Evolutionary conservation across 192 early-diverging fungal species (phyloP).

Genomic region (Coemansia sp.): DNA sequence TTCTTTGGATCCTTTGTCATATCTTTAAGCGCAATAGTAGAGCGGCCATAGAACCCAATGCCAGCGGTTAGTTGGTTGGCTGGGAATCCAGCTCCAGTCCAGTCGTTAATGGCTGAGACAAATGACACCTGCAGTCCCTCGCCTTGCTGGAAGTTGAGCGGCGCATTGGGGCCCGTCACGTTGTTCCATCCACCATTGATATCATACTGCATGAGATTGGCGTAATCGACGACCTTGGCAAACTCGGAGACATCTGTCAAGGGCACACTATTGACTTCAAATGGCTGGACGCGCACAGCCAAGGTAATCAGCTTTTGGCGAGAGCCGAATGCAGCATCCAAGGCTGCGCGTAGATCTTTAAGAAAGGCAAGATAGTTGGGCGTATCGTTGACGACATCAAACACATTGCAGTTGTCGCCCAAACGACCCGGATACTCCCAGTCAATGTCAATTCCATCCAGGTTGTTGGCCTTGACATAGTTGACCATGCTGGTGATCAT

Average conservation of each 20-base stretch:
- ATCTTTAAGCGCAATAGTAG: conserved; percentile 44
- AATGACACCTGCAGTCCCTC: conserved; percentile 45
- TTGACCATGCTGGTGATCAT: conserved; percentile 51
- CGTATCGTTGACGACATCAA: conserved; percentile 60
- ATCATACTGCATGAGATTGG: conserved; percentile 74
- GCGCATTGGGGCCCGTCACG: conserved; percentile 62
- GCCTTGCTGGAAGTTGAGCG: conserved; percentile 45
- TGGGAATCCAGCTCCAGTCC: conserved; percentile 61
- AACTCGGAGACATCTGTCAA: conserved; percentile 58
- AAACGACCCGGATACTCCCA: conserved; percentile 69
- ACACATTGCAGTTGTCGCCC: conserved; percentile 41
- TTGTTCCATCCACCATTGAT: conserved; percentile 58
- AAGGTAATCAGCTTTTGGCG: conserved; percentile 61
- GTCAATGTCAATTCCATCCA: conserved; percentile 75
- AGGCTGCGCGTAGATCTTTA: conserved; percentile 52
- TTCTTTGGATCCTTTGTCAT: conserved; percentile 54
- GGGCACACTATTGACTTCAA: conserved; percentile 51
- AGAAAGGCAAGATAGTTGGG: conserved; percentile 64
- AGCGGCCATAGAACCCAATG: conserved; percentile 62
- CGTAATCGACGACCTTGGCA: conserved; percentile 61
- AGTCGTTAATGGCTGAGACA: conserved; percentile 50
- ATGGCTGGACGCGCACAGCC: conserved; percentile 63
- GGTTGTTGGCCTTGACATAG: conserved; percentile 43
- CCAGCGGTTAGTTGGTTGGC: conserved; percentile 61
- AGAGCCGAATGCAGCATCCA: conserved; percentile 18